A percentile compares a stretch with the other conserved stretches of the same genome.
Conservation (phyloP, 345 rosid species). For the Brassica rapa region DNA sequence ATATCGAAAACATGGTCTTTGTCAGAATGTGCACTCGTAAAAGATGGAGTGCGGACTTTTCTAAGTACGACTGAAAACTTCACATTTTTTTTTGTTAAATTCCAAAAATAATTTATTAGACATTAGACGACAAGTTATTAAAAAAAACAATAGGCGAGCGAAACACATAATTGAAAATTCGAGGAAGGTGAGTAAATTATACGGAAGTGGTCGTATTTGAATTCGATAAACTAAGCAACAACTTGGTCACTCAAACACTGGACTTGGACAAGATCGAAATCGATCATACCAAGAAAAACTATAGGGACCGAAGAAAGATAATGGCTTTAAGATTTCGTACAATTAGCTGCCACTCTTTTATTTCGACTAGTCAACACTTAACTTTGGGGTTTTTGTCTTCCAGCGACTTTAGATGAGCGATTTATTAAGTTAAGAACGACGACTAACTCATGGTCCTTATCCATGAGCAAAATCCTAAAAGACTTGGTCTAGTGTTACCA, state of each 20-base stretch:
- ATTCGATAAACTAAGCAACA: constrained; percentile 28
- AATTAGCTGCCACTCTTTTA: background rate
- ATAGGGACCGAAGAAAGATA: background rate
- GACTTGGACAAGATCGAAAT: constrained; percentile 28
- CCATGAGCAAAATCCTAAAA: background rate
- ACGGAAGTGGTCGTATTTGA: constrained; percentile 23
- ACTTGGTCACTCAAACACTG: constrained; percentile 38
- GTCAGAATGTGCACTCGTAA: constrained; percentile 23
- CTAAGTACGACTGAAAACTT: constrained; percentile 24
- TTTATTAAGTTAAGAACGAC: background rate
- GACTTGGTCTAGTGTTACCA: background rate
- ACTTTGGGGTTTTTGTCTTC: background rate
- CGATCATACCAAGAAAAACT: background rate
- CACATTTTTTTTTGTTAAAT: background rate
- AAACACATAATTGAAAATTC: constrained; percentile 29
- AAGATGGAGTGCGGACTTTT: constrained; percentile 44
- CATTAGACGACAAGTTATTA: constrained; percentile 9
- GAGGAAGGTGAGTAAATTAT: constrained; percentile 22
- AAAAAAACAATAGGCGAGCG: background rate
- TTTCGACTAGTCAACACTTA: constrained; percentile 10
- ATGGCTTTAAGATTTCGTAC: background rate
- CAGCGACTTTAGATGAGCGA: background rate
- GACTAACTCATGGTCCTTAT: background rate
- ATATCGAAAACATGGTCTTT: constrained; percentile 2
- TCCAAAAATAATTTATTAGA: background rate